phyloP scores from a whole-genome alignment of 306 rosid genomes.

The Quillaja saponaria region DNA sequence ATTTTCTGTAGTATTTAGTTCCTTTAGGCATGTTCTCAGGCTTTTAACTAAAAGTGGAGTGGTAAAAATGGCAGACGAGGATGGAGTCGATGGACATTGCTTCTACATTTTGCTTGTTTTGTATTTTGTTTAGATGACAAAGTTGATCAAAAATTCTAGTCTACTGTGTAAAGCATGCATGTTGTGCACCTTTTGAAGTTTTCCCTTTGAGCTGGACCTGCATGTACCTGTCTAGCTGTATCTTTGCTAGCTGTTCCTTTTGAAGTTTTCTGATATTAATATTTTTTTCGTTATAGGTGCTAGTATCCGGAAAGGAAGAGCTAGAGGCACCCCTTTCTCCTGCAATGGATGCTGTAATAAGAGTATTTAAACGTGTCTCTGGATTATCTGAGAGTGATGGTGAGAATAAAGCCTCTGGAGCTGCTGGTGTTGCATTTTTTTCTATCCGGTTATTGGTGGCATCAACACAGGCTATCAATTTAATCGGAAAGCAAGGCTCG shows the following conservation, averaged over 20 bases:
- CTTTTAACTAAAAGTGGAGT: slow-evolving; percentile 6
- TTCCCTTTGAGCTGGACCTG: background rate
- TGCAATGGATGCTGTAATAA: slow-evolving; percentile 91
- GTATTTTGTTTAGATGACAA: background rate
- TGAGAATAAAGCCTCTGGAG: slow-evolving; percentile 44
- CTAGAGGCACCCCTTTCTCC: slow-evolving; percentile 76
- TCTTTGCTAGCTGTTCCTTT: background rate
- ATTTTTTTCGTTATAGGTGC: slow-evolving; percentile 56
- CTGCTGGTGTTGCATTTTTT: slow-evolving; percentile 55
- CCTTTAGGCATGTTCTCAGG: background rate
- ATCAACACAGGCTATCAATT: slow-evolving; percentile 92
- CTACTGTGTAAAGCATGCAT: background rate
- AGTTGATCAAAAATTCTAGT: too few relatives aligned
- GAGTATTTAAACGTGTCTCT: slow-evolving; percentile 75
- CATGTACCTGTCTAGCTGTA: slow-evolving; percentile 4
- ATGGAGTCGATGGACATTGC: slow-evolving; percentile 5
- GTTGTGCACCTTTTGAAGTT: background rate
- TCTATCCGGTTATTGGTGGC: slow-evolving; percentile 84
- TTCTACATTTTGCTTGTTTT: slow-evolving; percentile 12
- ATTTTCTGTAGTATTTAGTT: slow-evolving; percentile 1
- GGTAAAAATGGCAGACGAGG: slow-evolving; percentile 12
- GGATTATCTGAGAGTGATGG: slow-evolving; percentile 72
- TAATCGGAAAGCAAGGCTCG: slow-evolving; percentile 96
- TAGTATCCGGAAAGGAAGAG: slow-evolving; percentile 88
- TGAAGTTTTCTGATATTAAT: slow-evolving; percentile 15